These are phyloP conservation scores for Talaromyces borbonicus DNA, from an alignment of 495 filamentous ascomycete species.

Conservation along the genomic window DNA sequence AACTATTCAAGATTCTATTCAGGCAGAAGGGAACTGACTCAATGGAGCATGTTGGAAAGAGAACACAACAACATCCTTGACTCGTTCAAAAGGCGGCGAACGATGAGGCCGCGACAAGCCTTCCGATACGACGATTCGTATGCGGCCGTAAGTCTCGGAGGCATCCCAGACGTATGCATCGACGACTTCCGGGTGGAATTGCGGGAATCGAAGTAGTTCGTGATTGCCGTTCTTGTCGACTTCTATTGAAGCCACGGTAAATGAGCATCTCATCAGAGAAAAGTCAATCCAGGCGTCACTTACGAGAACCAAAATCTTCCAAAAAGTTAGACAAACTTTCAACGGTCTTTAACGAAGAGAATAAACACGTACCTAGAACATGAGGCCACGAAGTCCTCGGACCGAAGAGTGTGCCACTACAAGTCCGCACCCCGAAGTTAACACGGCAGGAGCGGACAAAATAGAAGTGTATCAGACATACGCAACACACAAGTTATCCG, in stretches of 20 bases:
- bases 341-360: background rate
- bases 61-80: constrained; percentile 67
- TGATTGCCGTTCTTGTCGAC: constrained; percentile 51
- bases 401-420: constrained; percentile 45
- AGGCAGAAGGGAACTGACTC: no score
- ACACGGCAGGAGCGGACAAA: background rate
- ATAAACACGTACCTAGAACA: constrained; percentile 35
- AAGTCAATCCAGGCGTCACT: background rate
- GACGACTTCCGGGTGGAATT: constrained; percentile 62
- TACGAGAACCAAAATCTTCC: constrained; percentile 22
- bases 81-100: constrained; percentile 51
- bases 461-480: constrained; percentile 28
- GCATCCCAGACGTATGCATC: constrained; percentile 64
- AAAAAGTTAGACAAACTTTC: background rate
- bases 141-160: constrained; percentile 57
- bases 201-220: constrained; percentile 59
- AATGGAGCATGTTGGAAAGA: constrained; percentile 82
- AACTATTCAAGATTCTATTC: no score
- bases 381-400: constrained; percentile 52
- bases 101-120: constrained; percentile 45
- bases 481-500: constrained; percentile 62
- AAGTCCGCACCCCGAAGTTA: background rate
- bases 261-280: background rate
- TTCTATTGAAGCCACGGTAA: constrained; percentile 28
- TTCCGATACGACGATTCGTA: constrained; percentile 72